phyloP scores from a whole-genome alignment of 2,329 filamentous ascomycete genomes.

The Neonectria neomacrospora region DNA sequence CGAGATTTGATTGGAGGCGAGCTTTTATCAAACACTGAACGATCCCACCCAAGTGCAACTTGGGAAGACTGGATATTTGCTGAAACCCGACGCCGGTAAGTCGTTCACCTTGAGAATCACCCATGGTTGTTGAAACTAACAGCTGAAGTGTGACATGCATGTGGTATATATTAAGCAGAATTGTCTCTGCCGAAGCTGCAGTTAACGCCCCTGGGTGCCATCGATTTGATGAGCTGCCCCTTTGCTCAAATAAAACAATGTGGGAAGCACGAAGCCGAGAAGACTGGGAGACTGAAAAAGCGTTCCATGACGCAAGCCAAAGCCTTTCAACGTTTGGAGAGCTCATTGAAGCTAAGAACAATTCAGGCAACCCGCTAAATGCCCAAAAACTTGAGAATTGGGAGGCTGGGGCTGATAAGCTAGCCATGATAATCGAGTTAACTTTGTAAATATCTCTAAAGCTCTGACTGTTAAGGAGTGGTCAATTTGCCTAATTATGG shows the following conservation, averaged over 20 bases:
- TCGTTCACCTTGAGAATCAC: accelerated
- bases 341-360: constrained; percentile 20
- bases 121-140: neutral
- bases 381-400: constrained; percentile 36
- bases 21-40: constrained; percentile 31
- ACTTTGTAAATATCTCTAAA: neutral
- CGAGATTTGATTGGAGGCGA: constrained; percentile 3
- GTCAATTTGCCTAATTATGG: too few relatives aligned
- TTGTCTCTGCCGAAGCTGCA: constrained; percentile 33
- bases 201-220: constrained; percentile 19
- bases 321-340: constrained; percentile 35
- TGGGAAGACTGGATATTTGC: constrained; percentile 49
- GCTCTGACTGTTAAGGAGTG: too few relatives aligned
- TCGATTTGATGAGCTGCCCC: constrained; percentile 20
- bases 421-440: constrained; percentile 19
- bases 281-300: constrained; percentile 43
- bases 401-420: constrained; percentile 43
- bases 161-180: constrained; percentile 40
- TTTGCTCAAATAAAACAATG: constrained; percentile 34
- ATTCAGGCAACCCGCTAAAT: neutral
- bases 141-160: constrained; percentile 35
- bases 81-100: constrained; percentile 45
- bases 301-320: constrained; percentile 27
- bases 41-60: constrained; percentile 25
- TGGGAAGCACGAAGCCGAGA: constrained; percentile 43